Evolutionary conservation across 768 basidiomycete species (phyloP), one percentile per base, ranked within the genome.

Genomic region (Termitomyces sp.): DNA sequence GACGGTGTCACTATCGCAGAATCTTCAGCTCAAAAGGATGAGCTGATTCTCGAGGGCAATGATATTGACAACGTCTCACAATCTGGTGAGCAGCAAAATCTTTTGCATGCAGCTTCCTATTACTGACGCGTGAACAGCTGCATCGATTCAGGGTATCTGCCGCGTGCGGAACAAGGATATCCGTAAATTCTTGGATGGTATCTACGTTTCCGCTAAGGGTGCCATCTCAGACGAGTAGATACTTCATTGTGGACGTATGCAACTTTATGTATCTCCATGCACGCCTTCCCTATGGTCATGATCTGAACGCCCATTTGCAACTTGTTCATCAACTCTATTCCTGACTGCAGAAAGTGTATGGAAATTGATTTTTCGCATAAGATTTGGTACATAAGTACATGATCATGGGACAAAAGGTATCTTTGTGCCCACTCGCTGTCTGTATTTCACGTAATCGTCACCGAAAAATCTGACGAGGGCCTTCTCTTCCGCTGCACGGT

Each of bases 131-230:
- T 45, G 18, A 20, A 40, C 58, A 88, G 94, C 97, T 57, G 97
- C 97, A 44, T 91, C 91, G 39, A 98, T 99, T 70, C 97, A 98
- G 71, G 95, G 95, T 63, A 80, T 89, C 58, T 97, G 94, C 79
- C 85, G 88, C 63, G 97, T 99, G 67, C 89, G 93, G 74, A 97
- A 98, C 88, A 99, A 99, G 81, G 96, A 96, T 81, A 98, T 98
- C 76, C 93, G 96, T 66, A 97, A 98, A 81, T 97, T 98, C 82
- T 79, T 97, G 71, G 92, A 95, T 69, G 90, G 92, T 71, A 84
- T 94, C 76, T 94, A 94, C 64, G 91, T 94, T 57, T 94, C 92
- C 35, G 88, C 89, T 66, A 87, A 83, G 76, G 82, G 83, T 56
- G 86, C 86, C 13, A 77, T 89, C 56, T 63, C 75, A 55, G 83